Percentiles rank a stretch among this genome's conserved stretches.
Conservation (phyloP, 208 protist species). For the Porcisia deanei region DNA sequence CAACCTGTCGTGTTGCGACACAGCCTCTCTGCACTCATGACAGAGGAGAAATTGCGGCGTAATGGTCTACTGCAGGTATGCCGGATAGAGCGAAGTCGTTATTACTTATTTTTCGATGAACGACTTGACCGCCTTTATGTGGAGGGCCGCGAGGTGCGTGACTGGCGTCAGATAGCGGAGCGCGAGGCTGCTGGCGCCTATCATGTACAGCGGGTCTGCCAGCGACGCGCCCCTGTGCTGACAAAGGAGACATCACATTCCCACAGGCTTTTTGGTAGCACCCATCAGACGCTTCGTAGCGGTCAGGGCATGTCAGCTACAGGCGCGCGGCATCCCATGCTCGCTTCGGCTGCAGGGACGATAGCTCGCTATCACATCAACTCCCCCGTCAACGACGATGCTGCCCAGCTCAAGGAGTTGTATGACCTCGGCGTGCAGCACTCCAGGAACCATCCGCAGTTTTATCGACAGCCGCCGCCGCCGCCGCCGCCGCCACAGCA, state of each 20-base stretch:
- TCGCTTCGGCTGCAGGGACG: background rate
- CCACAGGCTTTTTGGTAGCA: background rate
- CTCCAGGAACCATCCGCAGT: background rate
- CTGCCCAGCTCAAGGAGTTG: background rate
- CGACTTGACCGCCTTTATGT: slow-evolving; percentile 33
- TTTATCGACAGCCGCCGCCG: background rate
- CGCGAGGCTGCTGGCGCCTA: slow-evolving; percentile 28
- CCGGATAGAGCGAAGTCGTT: background rate
- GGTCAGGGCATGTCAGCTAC: background rate
- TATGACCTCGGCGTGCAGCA: background rate
- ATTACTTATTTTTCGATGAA: slow-evolving; percentile 33
- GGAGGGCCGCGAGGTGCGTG: slow-evolving; percentile 27
- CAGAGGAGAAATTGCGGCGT: slow-evolving; percentile 27
- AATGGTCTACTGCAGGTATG: slow-evolving; percentile 7
- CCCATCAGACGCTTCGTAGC: background rate
- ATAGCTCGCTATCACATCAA: background rate
- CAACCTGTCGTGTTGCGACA: slow-evolving; percentile 14
- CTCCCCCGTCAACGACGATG: background rate
- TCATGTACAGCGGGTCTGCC: slow-evolving; percentile 26
- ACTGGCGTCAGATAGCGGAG: slow-evolving; percentile 27
- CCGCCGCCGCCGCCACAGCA: background rate
- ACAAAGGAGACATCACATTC: slow-evolving; percentile 28
- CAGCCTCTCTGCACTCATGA: slow-evolving; percentile 13
- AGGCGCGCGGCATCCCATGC: background rate
- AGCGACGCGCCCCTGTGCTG: slow-evolving; percentile 13